These are phyloP conservation scores for Straminergon stramineum DNA, from an alignment of 225 moss, liverwort and hornwort species.

Conservation along the genomic window DNA sequence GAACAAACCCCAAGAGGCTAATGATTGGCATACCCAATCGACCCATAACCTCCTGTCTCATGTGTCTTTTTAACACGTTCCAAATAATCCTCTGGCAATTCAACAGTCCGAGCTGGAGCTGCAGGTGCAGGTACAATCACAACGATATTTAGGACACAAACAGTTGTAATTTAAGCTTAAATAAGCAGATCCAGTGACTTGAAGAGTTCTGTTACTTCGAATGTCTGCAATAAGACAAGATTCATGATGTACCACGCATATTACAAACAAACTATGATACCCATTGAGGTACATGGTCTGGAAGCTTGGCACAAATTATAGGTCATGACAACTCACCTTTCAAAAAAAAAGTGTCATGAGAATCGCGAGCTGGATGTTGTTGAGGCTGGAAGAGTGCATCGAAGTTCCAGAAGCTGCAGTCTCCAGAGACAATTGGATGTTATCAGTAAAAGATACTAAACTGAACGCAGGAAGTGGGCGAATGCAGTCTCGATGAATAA, in stretches of 20 bases:
- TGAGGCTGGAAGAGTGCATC: conserved; percentile 95
- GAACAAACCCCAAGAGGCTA: background rate
- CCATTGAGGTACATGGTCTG: background rate
- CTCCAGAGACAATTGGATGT: background rate
- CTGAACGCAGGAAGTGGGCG: background rate
- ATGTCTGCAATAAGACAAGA: background rate
- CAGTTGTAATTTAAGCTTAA: background rate
- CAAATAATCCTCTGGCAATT: conserved; percentile 73
- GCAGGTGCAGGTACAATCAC: background rate
- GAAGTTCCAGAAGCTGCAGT: conserved; percentile 92
- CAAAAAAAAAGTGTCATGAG: conserved; percentile 86
- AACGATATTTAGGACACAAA: background rate
- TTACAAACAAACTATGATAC: background rate
- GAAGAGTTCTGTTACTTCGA: background rate
- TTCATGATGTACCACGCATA: background rate
- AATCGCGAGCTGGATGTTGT: conserved; percentile 94
- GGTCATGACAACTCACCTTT: conserved; percentile 22
- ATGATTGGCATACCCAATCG: conserved; percentile 49
- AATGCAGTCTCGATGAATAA: background rate
- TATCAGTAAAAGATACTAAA: background rate
- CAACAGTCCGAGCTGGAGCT: conserved; percentile 59
- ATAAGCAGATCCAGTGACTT: background rate
- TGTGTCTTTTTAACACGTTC: conserved; percentile 74
- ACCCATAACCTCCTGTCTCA: conserved; percentile 67
- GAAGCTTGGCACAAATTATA: background rate